phyloP scores from a whole-genome alignment of 2,329 filamentous ascomycete species.

The Biscogniauxia mediterranea region DNA sequence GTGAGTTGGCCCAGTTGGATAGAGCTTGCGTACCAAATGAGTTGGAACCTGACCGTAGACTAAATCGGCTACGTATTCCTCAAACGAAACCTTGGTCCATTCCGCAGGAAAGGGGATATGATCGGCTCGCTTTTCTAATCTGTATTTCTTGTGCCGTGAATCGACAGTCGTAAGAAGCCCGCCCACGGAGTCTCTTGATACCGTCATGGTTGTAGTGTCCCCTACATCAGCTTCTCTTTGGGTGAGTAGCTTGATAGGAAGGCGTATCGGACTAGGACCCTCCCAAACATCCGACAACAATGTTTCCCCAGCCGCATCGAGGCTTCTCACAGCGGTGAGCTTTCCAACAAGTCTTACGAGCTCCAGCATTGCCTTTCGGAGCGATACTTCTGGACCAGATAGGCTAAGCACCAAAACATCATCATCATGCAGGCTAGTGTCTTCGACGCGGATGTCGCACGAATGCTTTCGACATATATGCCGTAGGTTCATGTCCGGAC shows the following conservation, averaged over 20 bases:
- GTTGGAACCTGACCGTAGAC: conserved; percentile 26
- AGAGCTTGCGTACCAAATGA: conserved; percentile 22
- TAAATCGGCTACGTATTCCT: conserved; percentile 28
- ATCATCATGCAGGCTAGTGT: conserved; percentile 8
- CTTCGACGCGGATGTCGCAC: conserved; percentile 25
- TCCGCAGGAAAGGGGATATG: conserved; percentile 22
- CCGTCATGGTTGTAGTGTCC: conserved; percentile 22
- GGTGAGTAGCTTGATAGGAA: conserved; percentile 13
- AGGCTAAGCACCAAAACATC: conserved; percentile 24
- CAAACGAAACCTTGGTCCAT: conserved; percentile 30
- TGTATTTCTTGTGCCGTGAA: conserved; percentile 16
- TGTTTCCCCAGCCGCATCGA: conserved; percentile 16
- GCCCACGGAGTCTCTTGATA: conserved; percentile 9
- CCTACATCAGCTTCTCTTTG: conserved; percentile 13
- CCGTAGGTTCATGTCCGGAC: conserved; percentile 24
- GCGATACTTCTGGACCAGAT: conserved; percentile 25
- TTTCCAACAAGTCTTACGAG: conserved; percentile 25
- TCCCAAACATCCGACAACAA: conserved; percentile 20
- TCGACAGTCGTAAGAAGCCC: background rate
- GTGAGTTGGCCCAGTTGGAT: conserved; percentile 22
- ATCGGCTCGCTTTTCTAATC: conserved; percentile 23
- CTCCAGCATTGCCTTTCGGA: conserved; percentile 27
- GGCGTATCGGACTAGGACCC: conserved; percentile 1
- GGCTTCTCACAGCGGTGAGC: conserved; percentile 25
- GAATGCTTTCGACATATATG: conserved; percentile 25